A percentile compares a stretch with the other conserved stretches of the same genome.
phyloP scores from a whole-genome alignment of 2,329 filamentous ascomycete genomes.

The Nectriaceae sp. region DNA sequence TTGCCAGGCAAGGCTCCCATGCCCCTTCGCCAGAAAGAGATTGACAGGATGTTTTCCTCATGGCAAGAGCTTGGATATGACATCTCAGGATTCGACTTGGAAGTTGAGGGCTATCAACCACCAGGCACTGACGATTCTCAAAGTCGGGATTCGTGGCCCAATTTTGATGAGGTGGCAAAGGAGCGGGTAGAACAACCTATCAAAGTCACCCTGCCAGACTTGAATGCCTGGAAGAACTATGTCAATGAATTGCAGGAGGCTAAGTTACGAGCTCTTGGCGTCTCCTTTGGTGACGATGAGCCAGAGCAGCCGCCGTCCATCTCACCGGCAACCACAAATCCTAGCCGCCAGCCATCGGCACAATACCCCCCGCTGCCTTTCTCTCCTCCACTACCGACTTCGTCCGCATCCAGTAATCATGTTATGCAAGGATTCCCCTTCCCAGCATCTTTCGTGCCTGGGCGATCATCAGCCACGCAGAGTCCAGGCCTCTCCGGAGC shows the following conservation, averaged over 20 bases:
- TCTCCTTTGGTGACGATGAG: slow-evolving; percentile 77
- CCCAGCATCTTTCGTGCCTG: slow-evolving; percentile 59
- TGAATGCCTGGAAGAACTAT: slow-evolving; percentile 74
- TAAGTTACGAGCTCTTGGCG: slow-evolving; percentile 88
- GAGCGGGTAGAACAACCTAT: slow-evolving; percentile 57
- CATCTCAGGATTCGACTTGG: slow-evolving; percentile 67
- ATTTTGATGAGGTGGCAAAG: slow-evolving; percentile 55
- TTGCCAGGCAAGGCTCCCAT: slow-evolving; percentile 53
- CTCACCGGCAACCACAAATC: slow-evolving; percentile 64
- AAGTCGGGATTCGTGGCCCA: slow-evolving; percentile 70
- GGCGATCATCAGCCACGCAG: slow-evolving; percentile 60
- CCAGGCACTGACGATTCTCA: slow-evolving; percentile 53
- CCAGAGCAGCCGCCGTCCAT: slow-evolving; percentile 60
- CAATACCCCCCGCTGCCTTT: slow-evolving; percentile 77
- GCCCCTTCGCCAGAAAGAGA: slow-evolving; percentile 57
- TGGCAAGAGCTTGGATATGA: slow-evolving; percentile 73
- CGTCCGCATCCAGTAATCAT: slow-evolving; percentile 74
- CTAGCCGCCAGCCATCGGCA: slow-evolving; percentile 70
- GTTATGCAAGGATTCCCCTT: slow-evolving; percentile 57
- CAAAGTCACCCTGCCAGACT: slow-evolving; percentile 69
- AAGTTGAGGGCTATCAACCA: slow-evolving; percentile 44
- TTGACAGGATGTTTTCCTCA: slow-evolving; percentile 61
- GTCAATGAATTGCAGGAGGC: slow-evolving; percentile 83
- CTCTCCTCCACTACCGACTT: slow-evolving; percentile 80
- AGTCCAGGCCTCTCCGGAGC: slow-evolving; percentile 65